Conservation (phyloP, 306 rosid species). For the Lathyrus aphaca region DNA sequence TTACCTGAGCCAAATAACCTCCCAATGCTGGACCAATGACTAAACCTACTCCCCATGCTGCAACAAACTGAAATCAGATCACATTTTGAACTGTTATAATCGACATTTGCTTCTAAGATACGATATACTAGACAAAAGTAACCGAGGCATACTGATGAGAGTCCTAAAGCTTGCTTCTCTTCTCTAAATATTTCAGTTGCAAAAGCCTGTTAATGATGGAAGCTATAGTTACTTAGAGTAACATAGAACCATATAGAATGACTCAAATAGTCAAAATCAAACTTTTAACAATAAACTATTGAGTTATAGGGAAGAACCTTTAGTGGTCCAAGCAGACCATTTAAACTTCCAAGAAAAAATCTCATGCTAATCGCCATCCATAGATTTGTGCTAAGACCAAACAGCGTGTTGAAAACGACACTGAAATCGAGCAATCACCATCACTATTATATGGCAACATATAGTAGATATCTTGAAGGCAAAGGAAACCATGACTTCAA, state of each 20-base stretch:
- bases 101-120: no score
- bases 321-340: conserved; percentile 82
- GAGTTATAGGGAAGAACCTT: conserved; percentile 53
- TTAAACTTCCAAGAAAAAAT: conserved; percentile 82
- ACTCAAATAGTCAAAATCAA: background rate
- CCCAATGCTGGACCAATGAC: conserved; percentile 24
- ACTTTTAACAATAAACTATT: background rate
- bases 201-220: conserved; percentile 62
- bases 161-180: conserved; percentile 76
- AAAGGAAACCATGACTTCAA: conserved; percentile 27
- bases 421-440: conserved; percentile 44
- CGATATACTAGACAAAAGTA: conserved; percentile 10
- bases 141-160: conserved; percentile 66
- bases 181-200: conserved; percentile 64
- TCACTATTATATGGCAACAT: background rate
- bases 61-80: background rate
- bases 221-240: background rate
- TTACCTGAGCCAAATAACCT: conserved; percentile 36
- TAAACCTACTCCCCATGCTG: conserved; percentile 19
- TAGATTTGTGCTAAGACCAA: conserved; percentile 80
- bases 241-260: background rate
- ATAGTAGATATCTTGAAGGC: background rate
- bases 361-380: conserved; percentile 82
- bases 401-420: conserved; percentile 73
- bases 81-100: conserved; percentile 5